phyloP scores from a whole-genome alignment of 441 rosid genomes.

The Bruguiera hainesii region DNA sequence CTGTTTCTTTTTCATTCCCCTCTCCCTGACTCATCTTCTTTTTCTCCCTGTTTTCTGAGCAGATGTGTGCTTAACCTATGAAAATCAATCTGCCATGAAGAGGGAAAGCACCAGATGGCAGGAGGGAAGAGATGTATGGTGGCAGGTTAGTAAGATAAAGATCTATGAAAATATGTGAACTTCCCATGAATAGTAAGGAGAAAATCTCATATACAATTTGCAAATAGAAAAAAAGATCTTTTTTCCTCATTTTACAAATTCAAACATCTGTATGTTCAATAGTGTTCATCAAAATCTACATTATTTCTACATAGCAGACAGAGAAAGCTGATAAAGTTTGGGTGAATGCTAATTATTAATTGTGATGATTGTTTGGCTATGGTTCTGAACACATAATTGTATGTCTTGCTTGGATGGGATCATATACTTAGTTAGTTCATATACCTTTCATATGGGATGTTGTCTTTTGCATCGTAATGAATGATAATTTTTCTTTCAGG shows the following conservation, averaged over 20 bases:
- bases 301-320: not conserved
- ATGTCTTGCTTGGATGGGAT: slow-evolving; percentile 8
- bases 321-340: not conserved
- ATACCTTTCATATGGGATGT: slow-evolving; percentile 54
- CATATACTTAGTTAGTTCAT: slow-evolving; percentile 15
- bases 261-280: not conserved
- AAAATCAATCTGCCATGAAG: slow-evolving; percentile 4
- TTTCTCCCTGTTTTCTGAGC: not conserved
- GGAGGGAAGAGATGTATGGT: slow-evolving; percentile 6
- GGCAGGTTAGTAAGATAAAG: not conserved
- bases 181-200: not conserved
- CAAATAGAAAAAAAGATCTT: too few relatives aligned
- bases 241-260: too few relatives aligned
- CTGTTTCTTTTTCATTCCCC: too few relatives aligned
- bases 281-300: not conserved
- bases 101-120: not conserved
- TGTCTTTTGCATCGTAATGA: slow-evolving; percentile 18
- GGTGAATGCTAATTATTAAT: not conserved
- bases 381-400: too few relatives aligned
- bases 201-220: not conserved
- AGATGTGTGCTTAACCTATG: slow-evolving; percentile 1
- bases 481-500: slow-evolving; percentile 40
- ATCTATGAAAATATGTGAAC: not conserved
- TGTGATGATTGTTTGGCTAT: too few relatives aligned
- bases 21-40: not conserved